These are phyloP conservation scores for Gilbertella persicaria DNA, from an alignment of 371 early-diverging fungal genomes.

Conservation along the genomic window DNA sequence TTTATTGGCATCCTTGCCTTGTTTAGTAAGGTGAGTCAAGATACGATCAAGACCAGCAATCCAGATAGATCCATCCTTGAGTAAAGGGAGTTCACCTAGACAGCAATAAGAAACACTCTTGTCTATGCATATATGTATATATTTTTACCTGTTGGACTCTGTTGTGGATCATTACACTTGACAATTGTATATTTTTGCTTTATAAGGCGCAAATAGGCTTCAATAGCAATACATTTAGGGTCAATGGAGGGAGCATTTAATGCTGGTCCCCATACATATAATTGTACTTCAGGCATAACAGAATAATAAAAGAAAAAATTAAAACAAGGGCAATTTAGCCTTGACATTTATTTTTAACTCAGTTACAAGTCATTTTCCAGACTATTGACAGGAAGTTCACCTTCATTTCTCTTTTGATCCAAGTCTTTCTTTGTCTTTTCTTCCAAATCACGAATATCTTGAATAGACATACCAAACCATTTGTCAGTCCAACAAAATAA, in stretches of 20 bases:
- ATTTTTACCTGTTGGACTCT: slow-evolving; percentile 56
- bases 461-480: slow-evolving; percentile 74
- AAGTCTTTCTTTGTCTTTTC: slow-evolving; percentile 64
- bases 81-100: slow-evolving; percentile 63
- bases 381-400: slow-evolving; percentile 1
- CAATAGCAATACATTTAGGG: slow-evolving; percentile 56
- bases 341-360: background rate
- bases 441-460: slow-evolving; percentile 64
- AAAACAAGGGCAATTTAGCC: background rate
- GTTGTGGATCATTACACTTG: slow-evolving; percentile 56
- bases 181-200: slow-evolving; percentile 49
- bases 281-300: slow-evolving; percentile 36
- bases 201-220: slow-evolving; percentile 56
- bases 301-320: background rate
- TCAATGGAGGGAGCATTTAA: slow-evolving; percentile 64
- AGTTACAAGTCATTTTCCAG: slow-evolving; percentile 2
- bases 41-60: slow-evolving; percentile 60
- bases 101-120: too few species aligned
- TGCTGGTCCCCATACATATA: slow-evolving; percentile 62
- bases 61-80: slow-evolving; percentile 62
- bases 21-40: slow-evolving; percentile 49
- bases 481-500: slow-evolving; percentile 71
- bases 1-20: slow-evolving; percentile 51
- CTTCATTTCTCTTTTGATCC: slow-evolving; percentile 36
- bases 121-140: too few species aligned